Base-by-base conservation (phyloP, 129 eudicot species). In the Solidago caesia region DNA sequence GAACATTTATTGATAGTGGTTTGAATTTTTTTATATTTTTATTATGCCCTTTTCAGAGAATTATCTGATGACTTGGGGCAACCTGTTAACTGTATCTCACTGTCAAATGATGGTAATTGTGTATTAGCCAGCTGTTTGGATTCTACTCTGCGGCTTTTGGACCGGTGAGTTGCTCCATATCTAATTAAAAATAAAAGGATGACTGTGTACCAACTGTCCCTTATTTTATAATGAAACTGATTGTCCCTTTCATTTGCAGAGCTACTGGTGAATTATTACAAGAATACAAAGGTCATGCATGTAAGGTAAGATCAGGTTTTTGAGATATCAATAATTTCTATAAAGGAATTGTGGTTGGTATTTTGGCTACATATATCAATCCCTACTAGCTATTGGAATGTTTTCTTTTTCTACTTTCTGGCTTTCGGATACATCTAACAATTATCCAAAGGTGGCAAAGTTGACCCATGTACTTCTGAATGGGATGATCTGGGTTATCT, bases 221-320 rank as follows among this genome's bases (percentile, higher is more conserved):
- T 4, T 12, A 33, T 33, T 33, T 33, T 33, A 33, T 33, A 33
- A 33, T 33, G 3, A 33, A 33, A 33, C 39, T 2, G 61, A 56
- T 1, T 1, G 61, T 3, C 13, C 61, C 13, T 81, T 65, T 67
- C 16, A 44, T 80, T 84, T 77, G 71, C 91, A 91, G 99, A 84
- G 81, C 97, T 76, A 78, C 82, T 62, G 99, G 99, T 64, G 99
- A 94, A 84, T 86, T 87, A 75, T 80, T 94, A 79, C 99, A 94
- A 84, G 97, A 94, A 81, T 94, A 94, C 71, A 94, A 87, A 82
- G 99, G 99, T 42, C 99, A 94, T 79, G 84, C 85, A 13, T 94
- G 97, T 81, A 94, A 94, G 99, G 98, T 94, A 64, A 72, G 87
- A 42, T 8, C 49, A 56, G 52, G 53, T 6, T 73, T 25, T 41